phyloP scores from a whole-genome alignment of 2,329 filamentous ascomycete species.

The Scytalidium sp. region DNA sequence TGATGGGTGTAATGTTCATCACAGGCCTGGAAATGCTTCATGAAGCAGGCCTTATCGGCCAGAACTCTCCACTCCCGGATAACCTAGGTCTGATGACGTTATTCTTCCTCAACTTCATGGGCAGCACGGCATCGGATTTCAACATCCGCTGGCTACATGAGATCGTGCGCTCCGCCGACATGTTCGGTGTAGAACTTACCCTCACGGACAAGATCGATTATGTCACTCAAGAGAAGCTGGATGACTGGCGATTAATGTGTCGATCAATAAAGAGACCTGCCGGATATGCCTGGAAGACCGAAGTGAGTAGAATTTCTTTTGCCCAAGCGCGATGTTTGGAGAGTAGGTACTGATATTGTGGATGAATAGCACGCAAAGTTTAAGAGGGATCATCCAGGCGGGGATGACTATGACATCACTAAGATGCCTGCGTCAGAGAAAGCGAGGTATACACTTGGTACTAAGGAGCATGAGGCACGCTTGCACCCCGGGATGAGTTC shows the following conservation, averaged over 20 bases:
- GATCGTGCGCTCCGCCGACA: slow-evolving; percentile 29
- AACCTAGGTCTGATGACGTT: slow-evolving; percentile 47
- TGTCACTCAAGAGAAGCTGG: slow-evolving; percentile 7
- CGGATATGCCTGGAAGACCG: slow-evolving; percentile 13
- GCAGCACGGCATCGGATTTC: slow-evolving; percentile 46
- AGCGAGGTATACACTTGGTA: neutral
- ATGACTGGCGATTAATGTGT: slow-evolving; percentile 5
- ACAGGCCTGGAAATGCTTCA: slow-evolving; percentile 51
- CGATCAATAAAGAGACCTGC: slow-evolving; percentile 6
- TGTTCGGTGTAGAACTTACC: slow-evolving; percentile 12
- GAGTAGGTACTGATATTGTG: neutral
- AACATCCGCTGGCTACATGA: slow-evolving; percentile 51
- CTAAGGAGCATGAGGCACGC: too few species aligned
- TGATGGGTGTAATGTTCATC: slow-evolving; percentile 56
- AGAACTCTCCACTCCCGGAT: slow-evolving; percentile 38
- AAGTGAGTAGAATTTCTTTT: slow-evolving; percentile 8
- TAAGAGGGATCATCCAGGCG: slow-evolving; percentile 8
- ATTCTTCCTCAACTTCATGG: slow-evolving; percentile 42
- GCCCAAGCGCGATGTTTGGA: neutral
- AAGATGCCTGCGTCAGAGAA: slow-evolving; percentile 3
- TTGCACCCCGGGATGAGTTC: too few species aligned
- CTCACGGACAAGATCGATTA: neutral
- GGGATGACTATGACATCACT: slow-evolving; percentile 8
- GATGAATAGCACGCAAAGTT: slow-evolving; percentile 9
- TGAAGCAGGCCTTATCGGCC: slow-evolving; percentile 17